These are phyloP conservation scores for Gnaphalium uliginosum DNA, from an alignment of 129 eudicot genomes.

Conservation along the genomic window DNA sequence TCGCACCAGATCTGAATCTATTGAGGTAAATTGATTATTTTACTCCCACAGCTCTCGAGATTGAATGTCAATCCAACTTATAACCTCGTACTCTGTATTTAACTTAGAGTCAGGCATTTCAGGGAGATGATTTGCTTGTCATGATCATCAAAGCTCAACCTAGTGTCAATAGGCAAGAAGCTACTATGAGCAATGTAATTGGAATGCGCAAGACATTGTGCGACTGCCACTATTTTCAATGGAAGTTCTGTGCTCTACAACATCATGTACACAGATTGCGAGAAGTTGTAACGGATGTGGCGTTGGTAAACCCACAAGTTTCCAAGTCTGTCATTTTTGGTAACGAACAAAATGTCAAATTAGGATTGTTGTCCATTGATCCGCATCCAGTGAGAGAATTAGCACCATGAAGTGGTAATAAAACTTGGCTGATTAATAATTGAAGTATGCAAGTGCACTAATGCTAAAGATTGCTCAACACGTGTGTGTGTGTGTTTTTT, in stretches of 20 bases:
- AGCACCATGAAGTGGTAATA: neutral
- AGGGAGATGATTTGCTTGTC: constrained; percentile 3
- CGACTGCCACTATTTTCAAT: neutral
- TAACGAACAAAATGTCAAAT: too few species aligned
- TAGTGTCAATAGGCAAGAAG: neutral
- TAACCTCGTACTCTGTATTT: neutral
- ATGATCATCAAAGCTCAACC: constrained; percentile 3
- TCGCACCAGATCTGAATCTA: neutral
- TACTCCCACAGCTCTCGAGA: constrained; percentile 1
- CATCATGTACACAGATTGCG: neutral
- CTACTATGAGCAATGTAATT: constrained; percentile 10
- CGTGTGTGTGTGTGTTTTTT: neutral
- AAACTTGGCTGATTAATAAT: neutral
- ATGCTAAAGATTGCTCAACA: neutral
- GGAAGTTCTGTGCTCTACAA: neutral
- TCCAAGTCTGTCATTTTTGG: neutral
- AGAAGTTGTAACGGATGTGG: neutral
- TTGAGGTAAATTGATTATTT: constrained; percentile 5
- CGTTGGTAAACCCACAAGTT: neutral
- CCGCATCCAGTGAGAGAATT: too few species aligned
- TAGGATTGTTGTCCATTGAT: too few species aligned
- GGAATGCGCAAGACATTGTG: neutral
- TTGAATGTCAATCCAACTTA: neutral
- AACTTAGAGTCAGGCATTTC: constrained; percentile 6
- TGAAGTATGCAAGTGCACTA: neutral